Percentiles rank a stretch among this genome's conserved stretches.
Evolutionary conservation across 2,329 filamentous ascomycete genomes (phyloP).

Genomic region (Diplodia intermedia): DNA sequence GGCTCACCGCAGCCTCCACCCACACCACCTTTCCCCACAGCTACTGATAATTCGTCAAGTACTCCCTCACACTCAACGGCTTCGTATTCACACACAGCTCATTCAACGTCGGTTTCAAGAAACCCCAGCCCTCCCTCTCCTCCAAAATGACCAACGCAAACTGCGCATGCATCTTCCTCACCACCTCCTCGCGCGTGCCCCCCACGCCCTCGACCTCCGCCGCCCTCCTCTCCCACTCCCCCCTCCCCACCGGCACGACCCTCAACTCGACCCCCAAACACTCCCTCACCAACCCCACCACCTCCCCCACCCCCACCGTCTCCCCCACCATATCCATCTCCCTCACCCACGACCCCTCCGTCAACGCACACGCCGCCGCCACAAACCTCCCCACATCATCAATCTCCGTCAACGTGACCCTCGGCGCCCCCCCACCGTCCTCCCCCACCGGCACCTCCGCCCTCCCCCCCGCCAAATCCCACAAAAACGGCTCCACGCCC

Average conservation of each 20-base stretch:
- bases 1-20: too few species aligned
- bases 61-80: slow-evolving; percentile 25
- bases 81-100: slow-evolving; percentile 27
- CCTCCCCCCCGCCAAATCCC: slow-evolving; percentile 36
- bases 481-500: slow-evolving; percentile 33
- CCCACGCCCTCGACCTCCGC: background rate
- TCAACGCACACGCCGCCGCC: slow-evolving; percentile 42
- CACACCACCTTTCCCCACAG: too few species aligned
- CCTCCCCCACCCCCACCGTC: slow-evolving; percentile 39
- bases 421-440: slow-evolving; percentile 38
- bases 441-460: slow-evolving; percentile 39
- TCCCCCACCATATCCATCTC: slow-evolving; percentile 46
- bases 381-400: slow-evolving; percentile 45
- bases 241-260: background rate
- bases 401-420: slow-evolving; percentile 44
- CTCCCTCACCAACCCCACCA: slow-evolving; percentile 36
- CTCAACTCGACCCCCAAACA: slow-evolving; percentile 16
- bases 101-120: slow-evolving; percentile 16
- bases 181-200: slow-evolving; percentile 34
- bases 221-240: slow-evolving; percentile 9
- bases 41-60: slow-evolving; percentile 8
- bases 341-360: slow-evolving; percentile 38
- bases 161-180: slow-evolving; percentile 33
- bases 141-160: slow-evolving; percentile 35
- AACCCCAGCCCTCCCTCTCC: slow-evolving; percentile 21